phyloP scores from a whole-genome alignment of 2,329 filamentous ascomycete genomes.

The Penicillium griseofulvum region DNA sequence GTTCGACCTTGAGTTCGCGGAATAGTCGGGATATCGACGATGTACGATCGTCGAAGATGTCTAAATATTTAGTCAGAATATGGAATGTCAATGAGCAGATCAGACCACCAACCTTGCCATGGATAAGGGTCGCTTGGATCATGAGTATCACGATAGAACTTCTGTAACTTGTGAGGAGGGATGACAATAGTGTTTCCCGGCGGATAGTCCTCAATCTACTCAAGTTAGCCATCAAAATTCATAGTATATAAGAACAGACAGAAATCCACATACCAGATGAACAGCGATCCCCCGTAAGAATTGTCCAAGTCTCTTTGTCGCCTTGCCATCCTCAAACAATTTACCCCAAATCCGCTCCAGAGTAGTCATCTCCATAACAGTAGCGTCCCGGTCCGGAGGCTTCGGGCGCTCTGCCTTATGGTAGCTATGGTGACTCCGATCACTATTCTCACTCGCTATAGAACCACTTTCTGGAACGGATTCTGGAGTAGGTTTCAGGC shows the following conservation, averaged over 20 bases:
- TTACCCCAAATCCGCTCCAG: slow-evolving; percentile 73
- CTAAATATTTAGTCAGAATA: slow-evolving; percentile 32
- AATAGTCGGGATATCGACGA: slow-evolving; percentile 61
- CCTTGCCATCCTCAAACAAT: slow-evolving; percentile 67
- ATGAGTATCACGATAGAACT: slow-evolving; percentile 68
- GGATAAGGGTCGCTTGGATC: slow-evolving; percentile 65
- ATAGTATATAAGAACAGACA: not conserved
- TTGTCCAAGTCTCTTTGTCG: slow-evolving; percentile 66
- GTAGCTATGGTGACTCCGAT: slow-evolving; percentile 21
- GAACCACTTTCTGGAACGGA: slow-evolving; percentile 31
- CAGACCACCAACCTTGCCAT: slow-evolving; percentile 58
- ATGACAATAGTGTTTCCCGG: slow-evolving; percentile 69
- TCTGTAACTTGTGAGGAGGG: slow-evolving; percentile 70
- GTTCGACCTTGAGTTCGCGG: slow-evolving; percentile 53
- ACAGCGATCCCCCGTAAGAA: slow-evolving; percentile 71
- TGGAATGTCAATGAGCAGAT: not conserved
- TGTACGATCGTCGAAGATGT: slow-evolving; percentile 54
- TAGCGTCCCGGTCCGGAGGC: slow-evolving; percentile 39
- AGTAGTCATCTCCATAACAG: slow-evolving; percentile 53
- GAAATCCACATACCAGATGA: slow-evolving; percentile 59
- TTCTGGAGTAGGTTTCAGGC: slow-evolving; percentile 21
- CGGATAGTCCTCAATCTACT: slow-evolving; percentile 66
- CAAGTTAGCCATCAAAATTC: slow-evolving; percentile 14
- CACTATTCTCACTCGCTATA: slow-evolving; percentile 36
- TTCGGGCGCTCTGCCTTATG: slow-evolving; percentile 36